phyloP scores from a whole-genome alignment of 2,329 filamentous ascomycete species.

The Penicillium sp. region DNA sequence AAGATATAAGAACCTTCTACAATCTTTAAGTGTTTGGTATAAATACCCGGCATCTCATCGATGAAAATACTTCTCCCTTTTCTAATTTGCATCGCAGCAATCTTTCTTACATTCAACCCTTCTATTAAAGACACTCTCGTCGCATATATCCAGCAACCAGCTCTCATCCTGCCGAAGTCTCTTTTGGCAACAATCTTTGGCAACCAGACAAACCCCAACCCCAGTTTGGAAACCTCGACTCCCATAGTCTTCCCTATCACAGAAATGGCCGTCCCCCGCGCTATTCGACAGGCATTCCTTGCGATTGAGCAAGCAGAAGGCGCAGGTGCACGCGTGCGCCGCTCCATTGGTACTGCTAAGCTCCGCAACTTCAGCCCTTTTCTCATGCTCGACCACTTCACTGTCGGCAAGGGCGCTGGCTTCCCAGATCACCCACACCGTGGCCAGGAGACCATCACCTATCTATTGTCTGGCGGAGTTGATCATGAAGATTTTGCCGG shows the following conservation, averaged over 20 bases:
- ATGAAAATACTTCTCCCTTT: constrained; percentile 39
- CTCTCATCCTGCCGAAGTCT: constrained; percentile 15
- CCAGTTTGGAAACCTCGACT: constrained; percentile 2
- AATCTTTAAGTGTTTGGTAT: constrained; percentile 25
- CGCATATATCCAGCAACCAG: constrained; percentile 19
- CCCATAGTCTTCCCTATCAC: constrained; percentile 32
- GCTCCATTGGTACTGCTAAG: constrained; percentile 78
- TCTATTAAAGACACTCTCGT: constrained; percentile 20
- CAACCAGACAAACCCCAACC: constrained; percentile 6
- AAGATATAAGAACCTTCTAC: constrained; percentile 20
- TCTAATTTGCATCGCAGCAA: constrained; percentile 39
- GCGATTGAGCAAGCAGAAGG: constrained; percentile 85
- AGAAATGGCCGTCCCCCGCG: constrained; percentile 65
- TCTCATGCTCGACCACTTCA: constrained; percentile 94
- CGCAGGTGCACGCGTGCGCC: constrained; percentile 78
- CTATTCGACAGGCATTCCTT: constrained; percentile 77
- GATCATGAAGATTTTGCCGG: constrained; percentile 93
- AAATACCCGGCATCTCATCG: constrained; percentile 27
- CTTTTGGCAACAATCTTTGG: constrained; percentile 13
- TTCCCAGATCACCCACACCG: constrained; percentile 85
- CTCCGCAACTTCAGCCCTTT: constrained; percentile 87
- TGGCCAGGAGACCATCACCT: constrained; percentile 87
- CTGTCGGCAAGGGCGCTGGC: constrained; percentile 71
- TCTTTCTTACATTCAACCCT: constrained; percentile 27
- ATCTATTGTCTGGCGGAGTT: constrained; percentile 77